Evolutionary conservation across 2,329 filamentous ascomycete species (phyloP), one percentile per base, ranked within the genome.

Genomic region (Herpotrichia juniperi): DNA sequence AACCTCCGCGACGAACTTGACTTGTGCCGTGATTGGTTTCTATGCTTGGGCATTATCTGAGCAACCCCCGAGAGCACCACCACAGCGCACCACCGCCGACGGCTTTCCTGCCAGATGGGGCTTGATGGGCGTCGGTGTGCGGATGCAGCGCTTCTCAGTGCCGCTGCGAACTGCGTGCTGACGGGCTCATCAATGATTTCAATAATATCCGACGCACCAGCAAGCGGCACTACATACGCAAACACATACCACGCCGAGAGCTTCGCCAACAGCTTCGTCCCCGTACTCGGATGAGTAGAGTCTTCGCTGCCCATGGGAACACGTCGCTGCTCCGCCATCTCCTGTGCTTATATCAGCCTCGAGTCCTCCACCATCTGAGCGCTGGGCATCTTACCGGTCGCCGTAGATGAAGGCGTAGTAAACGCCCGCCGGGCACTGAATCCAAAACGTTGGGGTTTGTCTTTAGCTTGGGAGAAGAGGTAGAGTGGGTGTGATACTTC

Each of bases 81-180:
- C 5, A 47, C 54, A 14, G 42, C 47, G 28, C 37, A 49, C 48
- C 40, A 53, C 50, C 46, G 50, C 39, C 32, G 35, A 48, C 68
- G 67, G 67, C 57, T 53, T 60, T 70, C 44, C 49, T 72, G 54
- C 67, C 67, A 54, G 40, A 68, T 59, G 42, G 52, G 62, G 63
- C 46, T 47, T 47, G 50, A 56, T 32, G 42, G 22, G 16, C 9
- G 30, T 48, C 14, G 39, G 30, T 35, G 55, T 62, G 68, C 66
- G 66, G 63, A 62, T 68, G 51, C 59, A 67, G 64, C 66, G 66
- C 62, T 64, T 66, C 48, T 11, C 24, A 24, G 22, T 26, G 45
- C 46, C 30, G 44, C 48, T 55, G 53, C 56, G 43, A 56, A 59
- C 50, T 59, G 53, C 52, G 47, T 47, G 57, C 60, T 66, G 61